Base-by-base conservation (phyloP, 2,329 filamentous ascomycete species). In the Hymenotorrendiella dingleyae region DNA sequence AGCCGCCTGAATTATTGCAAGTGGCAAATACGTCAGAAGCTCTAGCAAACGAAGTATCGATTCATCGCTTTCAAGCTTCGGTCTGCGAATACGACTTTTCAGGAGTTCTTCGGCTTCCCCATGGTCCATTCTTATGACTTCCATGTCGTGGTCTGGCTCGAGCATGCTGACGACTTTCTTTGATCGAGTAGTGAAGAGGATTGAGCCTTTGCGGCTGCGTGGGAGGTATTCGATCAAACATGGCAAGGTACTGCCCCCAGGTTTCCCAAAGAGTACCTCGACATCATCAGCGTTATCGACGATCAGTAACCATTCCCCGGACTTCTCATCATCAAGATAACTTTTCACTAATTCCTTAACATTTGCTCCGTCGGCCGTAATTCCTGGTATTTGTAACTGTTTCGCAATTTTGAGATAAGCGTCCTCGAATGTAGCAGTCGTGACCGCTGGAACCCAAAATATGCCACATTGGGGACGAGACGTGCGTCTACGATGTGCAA, bases 1-100 rank as follows among this genome's bases (percentile, higher is more conserved):
- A 52, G 53, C 23, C 55, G 51, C 39, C 20, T 41, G 39, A 5
- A 26, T 16, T 5, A 41, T 34, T 14, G 39, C 39, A 9, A 41
- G 30, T 24, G 39, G 30, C 2, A 41, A 30, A 11, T 7, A 40
- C 4, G 37, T 23, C 2, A 40, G 37, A 20, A 21, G 37, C 6
- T 32, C 8, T 9, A 40, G 27, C 8, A 40, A 8, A 9, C 22
- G 2, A n/a, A n/a, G n/a, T n/a, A n/a, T n/a, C 4, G 10, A 11
- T 7, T 16, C 3, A n/a, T 27, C 12, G 2, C 21, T 2, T 5
- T 20, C 17, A 27, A 17, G 6, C 4, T 20, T 28, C 8, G 14
- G 4, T 8, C 16, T 2, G 1, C 10, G 11, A n/a, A 10, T 14
- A 12, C 11, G 22, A 3, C 20, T 22, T 6, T 7, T 11, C 3